Evolutionary conservation across 2,329 filamentous ascomycete genomes (phyloP), one percentile per base, ranked within the genome.

Genomic region (Colletotrichum eleusines): DNA sequence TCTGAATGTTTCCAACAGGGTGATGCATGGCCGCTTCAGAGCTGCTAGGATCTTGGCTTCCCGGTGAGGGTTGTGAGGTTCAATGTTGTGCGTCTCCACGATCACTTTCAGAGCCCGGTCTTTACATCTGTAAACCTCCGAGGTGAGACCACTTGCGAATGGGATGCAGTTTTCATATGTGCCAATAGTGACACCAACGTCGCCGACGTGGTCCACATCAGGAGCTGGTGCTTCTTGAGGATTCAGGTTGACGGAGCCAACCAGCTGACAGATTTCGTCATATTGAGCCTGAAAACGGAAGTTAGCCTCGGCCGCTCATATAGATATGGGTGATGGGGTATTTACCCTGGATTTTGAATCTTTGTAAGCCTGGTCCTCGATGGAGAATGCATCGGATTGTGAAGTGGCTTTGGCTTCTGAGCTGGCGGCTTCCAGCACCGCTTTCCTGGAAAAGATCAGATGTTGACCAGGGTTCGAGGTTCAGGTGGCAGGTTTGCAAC

Each of bases 101-200:
- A 96, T 97, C 70, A 98, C 90, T 79, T 99, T 99, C 59, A 99
- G 84, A 2, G 95, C 96, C 23, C 84, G 82, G 63, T 81, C 75
- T 28, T 79, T 82, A 50, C 90, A 90, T 75, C 91, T 91, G 82
- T 95, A 98, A 61, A 99, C 90, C 66, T 91, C 89, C 23, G 95
- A 96, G 72, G 94, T 96, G 16, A 95, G 84, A 26, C 96, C 96
- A 73, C 84, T 84, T 55, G 85, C 84, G n/a, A 91, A 77, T 74
- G 86, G 85, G 33, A 82, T 80, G 76, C 90, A 92, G 71, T 85
- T 80, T 23, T 73, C 54, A 73, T 90, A 90, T 6, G 78, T 35
- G 11, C 89, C 89, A 68, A 91, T 90, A 40, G 79, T 78, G 51
- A 86, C 78, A 12, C 84, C 85, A 2, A 77, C 75, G 53, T 74